Evolutionary conservation across 352 stramenopile species (phyloP), one percentile per base, ranked within the genome.

Genomic region (Globisporangium mamillatum): DNA sequence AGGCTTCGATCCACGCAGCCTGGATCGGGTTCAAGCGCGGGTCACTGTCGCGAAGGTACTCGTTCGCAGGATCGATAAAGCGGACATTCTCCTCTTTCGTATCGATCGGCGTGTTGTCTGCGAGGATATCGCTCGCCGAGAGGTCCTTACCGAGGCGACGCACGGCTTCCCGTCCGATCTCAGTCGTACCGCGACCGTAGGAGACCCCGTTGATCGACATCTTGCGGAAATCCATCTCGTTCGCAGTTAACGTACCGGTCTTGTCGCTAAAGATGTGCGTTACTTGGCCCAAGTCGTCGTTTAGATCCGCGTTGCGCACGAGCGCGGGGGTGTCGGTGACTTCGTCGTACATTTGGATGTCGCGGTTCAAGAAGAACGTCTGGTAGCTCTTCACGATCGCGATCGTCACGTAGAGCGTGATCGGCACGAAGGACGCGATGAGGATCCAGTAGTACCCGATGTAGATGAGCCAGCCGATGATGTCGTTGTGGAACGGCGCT

Each of bases 181-280:
- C 87, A 8, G 88, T 93, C 25, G 84, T 95, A 14, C 86, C 89
- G 12, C 84, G 83, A 9, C 88, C 89, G 58, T 95, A 96, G 1
- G 84, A 92, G 3, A 91, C 73, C 22, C 88, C 89, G 58, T 94
- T 80, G 53, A 96, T 80, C 54, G 82, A 91, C 83, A 96, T 92
- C 67, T 95, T 95, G 57, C 89, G 84, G 60, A 94, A 95, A 59
- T 94, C 86, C 89, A 96, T 95, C 66, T 93, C 86, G 72, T 95
- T 96, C 3, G 86, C 86, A 22, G 89, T 96, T 16, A 95, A 68
- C 9, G 89, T 95, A 27, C 88, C 86, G 0, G 88, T 95, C 60
- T 96, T 96, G 72, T 95, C 88, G 54, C 84, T 92, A 70, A 96
- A 96, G 60, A 95, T 92, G 75, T 94, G 86, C 9, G 87, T 93